A percentile compares a stretch with the other conserved stretches of the same genome.
These are phyloP conservation scores for Anastatica hierochuntica DNA, from an alignment of 345 rosid species.

Conservation along the genomic window DNA sequence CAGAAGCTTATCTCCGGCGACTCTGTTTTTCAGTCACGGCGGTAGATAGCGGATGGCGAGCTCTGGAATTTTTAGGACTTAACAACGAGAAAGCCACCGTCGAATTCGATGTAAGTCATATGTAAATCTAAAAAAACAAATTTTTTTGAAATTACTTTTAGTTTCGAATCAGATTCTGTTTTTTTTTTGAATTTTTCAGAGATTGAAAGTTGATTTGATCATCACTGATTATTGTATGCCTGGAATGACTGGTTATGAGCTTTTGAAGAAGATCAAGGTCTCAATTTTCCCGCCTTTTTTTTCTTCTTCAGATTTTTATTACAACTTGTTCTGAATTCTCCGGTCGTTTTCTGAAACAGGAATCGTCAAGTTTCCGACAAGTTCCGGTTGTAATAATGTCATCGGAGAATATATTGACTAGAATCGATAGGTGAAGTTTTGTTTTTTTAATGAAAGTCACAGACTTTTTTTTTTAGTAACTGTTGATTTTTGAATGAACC, in stretches of 20 bases:
- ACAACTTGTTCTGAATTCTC: not conserved
- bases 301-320: not conserved
- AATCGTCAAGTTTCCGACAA: slow-evolving; percentile 58
- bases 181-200: slow-evolving; percentile 27
- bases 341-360: slow-evolving; percentile 35
- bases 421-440: slow-evolving; percentile 59
- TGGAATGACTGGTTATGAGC: slow-evolving; percentile 95
- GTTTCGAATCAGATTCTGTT: too few relatives aligned
- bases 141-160: not conserved
- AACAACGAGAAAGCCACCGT: slow-evolving; percentile 41
- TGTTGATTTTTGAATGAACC: too few relatives aligned
- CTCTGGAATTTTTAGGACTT: slow-evolving; percentile 72
- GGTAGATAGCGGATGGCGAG: slow-evolving; percentile 80
- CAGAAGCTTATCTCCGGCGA: not conserved
- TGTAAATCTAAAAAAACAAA: not conserved
- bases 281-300: slow-evolving; percentile 1
- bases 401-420: slow-evolving; percentile 70
- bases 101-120: slow-evolving; percentile 35
- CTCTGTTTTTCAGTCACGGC: slow-evolving; percentile 58
- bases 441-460: too few relatives aligned
- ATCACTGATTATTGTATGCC: slow-evolving; percentile 99
- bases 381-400: slow-evolving; percentile 95
- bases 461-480: too few relatives aligned
- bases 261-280: slow-evolving; percentile 91
- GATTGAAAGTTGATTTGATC: slow-evolving; percentile 76